Conservation (phyloP, 176 grass and related monocot genomes). For the Cymbopogon citratus region DNA sequence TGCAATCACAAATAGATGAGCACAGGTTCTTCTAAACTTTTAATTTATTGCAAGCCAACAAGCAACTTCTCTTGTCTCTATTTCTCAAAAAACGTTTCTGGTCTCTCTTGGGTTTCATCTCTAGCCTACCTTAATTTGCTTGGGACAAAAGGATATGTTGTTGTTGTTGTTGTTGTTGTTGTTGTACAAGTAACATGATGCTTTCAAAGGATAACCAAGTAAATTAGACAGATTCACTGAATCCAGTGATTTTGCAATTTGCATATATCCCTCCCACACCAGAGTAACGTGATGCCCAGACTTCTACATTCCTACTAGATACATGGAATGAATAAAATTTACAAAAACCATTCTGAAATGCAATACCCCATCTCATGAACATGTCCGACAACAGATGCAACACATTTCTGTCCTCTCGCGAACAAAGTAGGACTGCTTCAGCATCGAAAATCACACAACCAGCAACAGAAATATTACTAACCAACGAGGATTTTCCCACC, state of each 20-base stretch:
- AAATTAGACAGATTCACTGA: neutral
- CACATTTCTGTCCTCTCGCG: neutral
- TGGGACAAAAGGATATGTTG: too few relatives aligned
- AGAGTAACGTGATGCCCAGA: neutral
- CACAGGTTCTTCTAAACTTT: neutral
- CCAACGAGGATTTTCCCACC: neutral
- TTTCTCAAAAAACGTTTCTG: too few relatives aligned
- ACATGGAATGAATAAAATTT: neutral
- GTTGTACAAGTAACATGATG: neutral
- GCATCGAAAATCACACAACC: neutral
- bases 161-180: too few relatives aligned
- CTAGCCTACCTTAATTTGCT: too few relatives aligned
- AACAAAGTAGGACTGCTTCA: neutral
- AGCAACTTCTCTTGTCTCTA: too few relatives aligned
- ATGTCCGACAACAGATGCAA: neutral
- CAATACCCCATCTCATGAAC: neutral
- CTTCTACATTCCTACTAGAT: neutral
- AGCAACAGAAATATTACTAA: neutral
- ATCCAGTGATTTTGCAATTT: neutral
- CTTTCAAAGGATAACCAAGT: neutral
- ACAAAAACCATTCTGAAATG: neutral
- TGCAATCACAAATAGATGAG: neutral
- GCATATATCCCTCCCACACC: too few relatives aligned
- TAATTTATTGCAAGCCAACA: neutral
- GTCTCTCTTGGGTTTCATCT: too few relatives aligned